phyloP scores from a whole-genome alignment of 176 grass and related monocot species.

The Eragrostis curvula region DNA sequence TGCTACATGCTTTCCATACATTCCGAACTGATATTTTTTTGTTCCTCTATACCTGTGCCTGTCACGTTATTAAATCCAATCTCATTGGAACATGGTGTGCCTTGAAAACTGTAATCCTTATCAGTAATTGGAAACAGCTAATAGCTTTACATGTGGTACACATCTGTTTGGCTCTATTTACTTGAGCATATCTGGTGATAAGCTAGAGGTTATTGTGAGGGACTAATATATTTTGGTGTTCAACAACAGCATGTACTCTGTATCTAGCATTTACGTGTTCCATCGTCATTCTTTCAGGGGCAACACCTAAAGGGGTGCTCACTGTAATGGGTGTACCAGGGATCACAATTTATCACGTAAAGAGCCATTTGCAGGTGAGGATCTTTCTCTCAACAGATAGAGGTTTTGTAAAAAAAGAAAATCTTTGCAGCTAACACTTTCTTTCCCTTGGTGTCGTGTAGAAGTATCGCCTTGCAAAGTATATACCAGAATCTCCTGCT shows the following conservation, averaged over 20 bases:
- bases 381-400: conserved; percentile 10
- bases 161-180: conserved; percentile 28
- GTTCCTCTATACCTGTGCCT: conserved; percentile 25
- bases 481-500: conserved; percentile 86
- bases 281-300: conserved; percentile 63
- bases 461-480: conserved; percentile 99
- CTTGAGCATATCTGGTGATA: conserved; percentile 26
- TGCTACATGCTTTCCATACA: neutral
- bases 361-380: conserved; percentile 94
- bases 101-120: conserved; percentile 33
- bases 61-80: conserved; percentile 44
- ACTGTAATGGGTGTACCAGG: conserved; percentile 97
- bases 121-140: conserved; percentile 30
- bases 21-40: conserved; percentile 11
- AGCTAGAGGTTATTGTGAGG: conserved; percentile 34
- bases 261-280: conserved; percentile 17
- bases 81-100: conserved; percentile 44
- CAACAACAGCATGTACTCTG: neutral
- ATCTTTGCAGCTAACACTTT: conserved; percentile 30
- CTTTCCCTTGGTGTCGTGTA: conserved; percentile 26
- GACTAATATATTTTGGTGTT: conserved; percentile 32
- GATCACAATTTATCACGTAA: conserved; percentile 99
- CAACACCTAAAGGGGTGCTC: conserved; percentile 98
- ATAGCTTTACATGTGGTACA: conserved; percentile 32
- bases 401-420: neutral